phyloP scores from a whole-genome alignment of 495 filamentous ascomycete genomes.

The Penicillium manginii region DNA sequence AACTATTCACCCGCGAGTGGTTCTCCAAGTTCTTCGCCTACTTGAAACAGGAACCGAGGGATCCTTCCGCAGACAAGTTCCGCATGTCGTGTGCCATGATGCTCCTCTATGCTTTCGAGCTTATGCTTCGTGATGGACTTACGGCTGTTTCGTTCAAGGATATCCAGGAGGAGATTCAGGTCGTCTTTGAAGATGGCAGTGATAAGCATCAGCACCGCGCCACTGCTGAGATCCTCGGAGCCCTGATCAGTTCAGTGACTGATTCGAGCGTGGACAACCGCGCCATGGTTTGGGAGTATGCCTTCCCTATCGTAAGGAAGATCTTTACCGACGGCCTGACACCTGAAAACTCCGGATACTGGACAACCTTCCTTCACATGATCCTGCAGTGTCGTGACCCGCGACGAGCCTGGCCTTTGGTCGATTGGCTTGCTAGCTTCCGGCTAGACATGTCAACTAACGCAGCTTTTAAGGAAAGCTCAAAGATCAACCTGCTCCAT shows the following conservation, averaged over 20 bases:
- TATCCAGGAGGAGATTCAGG: slow-evolving; percentile 74
- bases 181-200: slow-evolving; percentile 84
- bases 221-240: slow-evolving; percentile 90
- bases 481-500: slow-evolving; percentile 90
- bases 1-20: slow-evolving; percentile 79
- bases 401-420: slow-evolving; percentile 79
- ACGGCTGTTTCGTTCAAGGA: slow-evolving; percentile 84
- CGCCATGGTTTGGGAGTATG: slow-evolving; percentile 81
- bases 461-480: slow-evolving; percentile 98
- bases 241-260: slow-evolving; percentile 72
- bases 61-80: slow-evolving; percentile 82
- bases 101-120: slow-evolving; percentile 84
- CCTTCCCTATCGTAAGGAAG: slow-evolving; percentile 82
- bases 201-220: slow-evolving; percentile 99
- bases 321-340: slow-evolving; percentile 89
- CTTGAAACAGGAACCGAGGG: slow-evolving; percentile 95
- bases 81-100: slow-evolving; percentile 83
- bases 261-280: slow-evolving; percentile 72
- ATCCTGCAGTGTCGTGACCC: slow-evolving; percentile 84
- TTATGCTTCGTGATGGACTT: slow-evolving; percentile 71
- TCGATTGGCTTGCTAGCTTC: slow-evolving; percentile 83
- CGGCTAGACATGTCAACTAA: slow-evolving; percentile 92
- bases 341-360: slow-evolving; percentile 92
- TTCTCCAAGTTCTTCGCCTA: slow-evolving; percentile 86
- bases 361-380: slow-evolving; percentile 91